Conservation (phyloP, 1,139 yeast species). For the Yamadazyma taylorii region DNA sequence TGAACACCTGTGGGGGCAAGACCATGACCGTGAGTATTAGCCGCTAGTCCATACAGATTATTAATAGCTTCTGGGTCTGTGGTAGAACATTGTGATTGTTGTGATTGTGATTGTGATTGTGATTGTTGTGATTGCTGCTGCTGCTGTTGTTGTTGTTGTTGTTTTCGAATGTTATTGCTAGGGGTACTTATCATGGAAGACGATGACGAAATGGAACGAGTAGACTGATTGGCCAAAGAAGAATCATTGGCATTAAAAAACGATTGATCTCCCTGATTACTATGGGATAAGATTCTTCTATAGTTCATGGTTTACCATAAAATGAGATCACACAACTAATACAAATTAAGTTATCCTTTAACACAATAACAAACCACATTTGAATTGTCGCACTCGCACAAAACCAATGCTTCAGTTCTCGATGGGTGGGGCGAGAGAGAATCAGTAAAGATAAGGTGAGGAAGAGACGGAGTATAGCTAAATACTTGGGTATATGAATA, state of each 20-base stretch:
- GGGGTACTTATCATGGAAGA: conserved; percentile 35
- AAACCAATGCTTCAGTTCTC: too few species aligned
- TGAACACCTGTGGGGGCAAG: too few species aligned
- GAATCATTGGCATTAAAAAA: conserved; percentile 22
- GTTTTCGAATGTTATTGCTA: conserved; percentile 29
- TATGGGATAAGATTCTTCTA: conserved; percentile 21
- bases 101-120: too few species aligned
- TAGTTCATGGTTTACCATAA: conserved; percentile 8
- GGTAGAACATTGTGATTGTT: too few species aligned
- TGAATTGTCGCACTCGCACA: neutral
- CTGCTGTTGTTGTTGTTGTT: conserved; percentile 20
- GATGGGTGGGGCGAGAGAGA: too few species aligned
- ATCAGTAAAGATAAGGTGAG: too few species aligned
- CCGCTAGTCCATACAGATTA: too few species aligned
- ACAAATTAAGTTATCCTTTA: too few species aligned
- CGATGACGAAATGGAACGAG: conserved; percentile 25
- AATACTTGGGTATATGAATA: too few species aligned
- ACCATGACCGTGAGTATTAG: too few species aligned
- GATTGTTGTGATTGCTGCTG: conserved; percentile 16
- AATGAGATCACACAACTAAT: neutral
- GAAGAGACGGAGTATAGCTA: too few species aligned
- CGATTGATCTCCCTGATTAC: conserved; percentile 18
- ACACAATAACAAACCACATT: neutral
- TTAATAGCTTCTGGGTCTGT: too few species aligned
- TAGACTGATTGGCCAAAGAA: conserved; percentile 8